Conservation (phyloP, 192 early-diverging fungal species). For the Coemansia nantahalensis region DNA sequence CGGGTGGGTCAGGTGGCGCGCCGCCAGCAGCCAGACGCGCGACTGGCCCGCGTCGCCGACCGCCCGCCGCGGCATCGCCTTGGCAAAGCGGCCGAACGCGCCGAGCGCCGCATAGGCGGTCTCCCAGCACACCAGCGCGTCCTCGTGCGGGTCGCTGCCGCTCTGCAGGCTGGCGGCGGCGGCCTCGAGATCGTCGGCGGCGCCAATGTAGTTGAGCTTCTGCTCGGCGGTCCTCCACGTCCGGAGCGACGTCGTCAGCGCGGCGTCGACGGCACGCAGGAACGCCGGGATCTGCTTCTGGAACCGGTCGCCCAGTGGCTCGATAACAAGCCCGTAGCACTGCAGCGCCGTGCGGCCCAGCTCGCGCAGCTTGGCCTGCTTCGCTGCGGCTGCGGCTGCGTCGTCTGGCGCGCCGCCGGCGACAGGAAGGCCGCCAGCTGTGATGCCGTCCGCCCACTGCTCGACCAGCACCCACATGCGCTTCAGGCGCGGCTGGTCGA, state of each 20-base stretch:
- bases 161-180: slow-evolving; percentile 52
- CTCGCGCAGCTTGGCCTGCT: slow-evolving; percentile 45
- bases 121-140: slow-evolving; percentile 72
- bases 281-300: slow-evolving; percentile 54
- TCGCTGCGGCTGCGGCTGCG: no score
- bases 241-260: slow-evolving; percentile 48
- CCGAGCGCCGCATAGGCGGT: slow-evolving; percentile 78
- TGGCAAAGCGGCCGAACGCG: slow-evolving; percentile 70
- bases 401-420: background rate
- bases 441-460: slow-evolving; percentile 67
- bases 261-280: slow-evolving; percentile 52
- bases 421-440: slow-evolving; percentile 4
- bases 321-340: slow-evolving; percentile 79
- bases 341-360: slow-evolving; percentile 81
- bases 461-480: slow-evolving; percentile 69
- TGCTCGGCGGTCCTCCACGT: slow-evolving; percentile 51
- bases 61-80: slow-evolving; percentile 53
- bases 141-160: slow-evolving; percentile 48
- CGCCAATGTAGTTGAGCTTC: slow-evolving; percentile 21
- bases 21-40: slow-evolving; percentile 66
- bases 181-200: slow-evolving; percentile 38
- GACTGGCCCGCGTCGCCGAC: slow-evolving; percentile 51
- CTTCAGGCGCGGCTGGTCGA: slow-evolving; percentile 58
- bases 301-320: slow-evolving; percentile 68
- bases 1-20: slow-evolving; percentile 75